Conservation (phyloP, 2,329 filamentous ascomycete genomes). For the Aspergillus ruber region DNA sequence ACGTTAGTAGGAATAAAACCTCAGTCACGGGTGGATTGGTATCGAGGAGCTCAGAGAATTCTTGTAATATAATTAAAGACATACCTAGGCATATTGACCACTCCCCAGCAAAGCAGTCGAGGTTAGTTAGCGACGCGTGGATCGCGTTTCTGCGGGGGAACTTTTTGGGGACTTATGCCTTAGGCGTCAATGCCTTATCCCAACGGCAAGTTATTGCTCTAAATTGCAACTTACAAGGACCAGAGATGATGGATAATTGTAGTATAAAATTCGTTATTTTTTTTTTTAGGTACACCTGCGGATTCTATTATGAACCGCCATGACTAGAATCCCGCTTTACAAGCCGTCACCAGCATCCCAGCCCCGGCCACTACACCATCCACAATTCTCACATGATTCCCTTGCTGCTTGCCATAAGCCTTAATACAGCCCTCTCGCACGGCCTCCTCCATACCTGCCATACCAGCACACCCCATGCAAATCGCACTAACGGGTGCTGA, state of each 20-base stretch:
- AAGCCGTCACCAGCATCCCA: conserved; percentile 29
- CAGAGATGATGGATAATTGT: too few relatives aligned
- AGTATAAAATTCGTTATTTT: not conserved
- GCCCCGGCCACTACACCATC: conserved; percentile 55
- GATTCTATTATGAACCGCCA: not conserved
- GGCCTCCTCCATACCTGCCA: conserved; percentile 75
- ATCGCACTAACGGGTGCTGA: conserved; percentile 56
- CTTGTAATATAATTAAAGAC: conserved; percentile 1
- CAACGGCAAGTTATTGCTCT: not conserved
- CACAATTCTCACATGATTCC: conserved; percentile 59
- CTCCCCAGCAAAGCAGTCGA: conserved; percentile 22
- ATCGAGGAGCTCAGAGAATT: too few relatives aligned
- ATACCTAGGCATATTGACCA: conserved; percentile 34
- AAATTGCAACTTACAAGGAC: too few relatives aligned
- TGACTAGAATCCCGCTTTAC: conserved; percentile 30
- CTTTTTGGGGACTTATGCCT: conserved; percentile 18
- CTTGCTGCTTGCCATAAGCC: conserved; percentile 55
- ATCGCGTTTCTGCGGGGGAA: conserved; percentile 30
- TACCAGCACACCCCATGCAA: conserved; percentile 83
- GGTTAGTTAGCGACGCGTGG: conserved; percentile 23
- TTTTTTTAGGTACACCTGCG: not conserved
- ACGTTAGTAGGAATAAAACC: not conserved
- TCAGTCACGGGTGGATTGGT: too few relatives aligned
- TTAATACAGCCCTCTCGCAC: conserved; percentile 65
- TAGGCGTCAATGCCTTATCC: conserved; percentile 10